phyloP scores from a whole-genome alignment of 225 moss, liverwort and hornwort species.

The Pseudoscleropodium purum region DNA sequence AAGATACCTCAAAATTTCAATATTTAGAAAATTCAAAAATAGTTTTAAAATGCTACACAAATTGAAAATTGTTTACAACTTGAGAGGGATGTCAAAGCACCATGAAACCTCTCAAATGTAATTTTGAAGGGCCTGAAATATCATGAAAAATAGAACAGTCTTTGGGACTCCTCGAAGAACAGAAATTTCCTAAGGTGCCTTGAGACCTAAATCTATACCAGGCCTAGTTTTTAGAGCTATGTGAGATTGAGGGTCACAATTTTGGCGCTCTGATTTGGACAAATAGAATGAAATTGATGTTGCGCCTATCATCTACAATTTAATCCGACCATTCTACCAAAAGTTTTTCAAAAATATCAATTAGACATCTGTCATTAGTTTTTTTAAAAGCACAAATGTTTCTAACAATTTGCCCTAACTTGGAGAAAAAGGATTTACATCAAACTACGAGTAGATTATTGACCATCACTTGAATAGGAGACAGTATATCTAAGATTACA shows the following conservation, averaged over 20 bases:
- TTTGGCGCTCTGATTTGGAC: not conserved
- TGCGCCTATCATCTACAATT: not conserved
- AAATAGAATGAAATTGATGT: not conserved
- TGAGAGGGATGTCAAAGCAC: not conserved
- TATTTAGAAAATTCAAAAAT: not conserved
- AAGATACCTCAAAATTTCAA: not conserved
- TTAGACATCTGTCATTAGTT: not conserved
- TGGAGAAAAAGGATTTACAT: not conserved
- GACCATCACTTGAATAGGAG: not conserved
- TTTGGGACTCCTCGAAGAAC: not conserved
- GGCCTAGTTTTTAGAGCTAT: not conserved
- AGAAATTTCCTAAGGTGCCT: not conserved
- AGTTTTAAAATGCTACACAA: not conserved
- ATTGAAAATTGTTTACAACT: not conserved
- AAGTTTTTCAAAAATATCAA: not conserved
- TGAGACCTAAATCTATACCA: not conserved
- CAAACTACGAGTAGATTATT: not conserved
- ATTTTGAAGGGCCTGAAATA: not conserved
- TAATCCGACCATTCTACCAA: not conserved
- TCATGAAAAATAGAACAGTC: not conserved
- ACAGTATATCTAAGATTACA: not conserved
- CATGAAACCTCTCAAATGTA: not conserved
- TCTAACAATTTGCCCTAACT: not conserved
- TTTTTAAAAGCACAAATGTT: not conserved
- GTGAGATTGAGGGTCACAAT: not conserved